Conservation (phyloP, 129 eudicot genomes). For the Escallonia rubra region DNA sequence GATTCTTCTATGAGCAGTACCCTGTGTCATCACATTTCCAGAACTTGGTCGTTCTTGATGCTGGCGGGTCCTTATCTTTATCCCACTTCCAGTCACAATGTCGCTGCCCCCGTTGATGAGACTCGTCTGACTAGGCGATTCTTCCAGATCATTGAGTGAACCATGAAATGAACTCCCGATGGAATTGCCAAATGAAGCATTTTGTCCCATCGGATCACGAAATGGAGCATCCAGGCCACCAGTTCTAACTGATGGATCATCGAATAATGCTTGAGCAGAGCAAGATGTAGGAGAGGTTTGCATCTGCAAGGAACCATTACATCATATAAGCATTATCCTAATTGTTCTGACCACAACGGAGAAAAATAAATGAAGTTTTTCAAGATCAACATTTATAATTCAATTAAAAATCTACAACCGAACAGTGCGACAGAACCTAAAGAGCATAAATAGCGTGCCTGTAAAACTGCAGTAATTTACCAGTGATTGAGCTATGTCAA, state of each 20-base stretch:
- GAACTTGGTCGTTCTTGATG: conserved; percentile 18
- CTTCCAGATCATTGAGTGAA: conserved; percentile 10
- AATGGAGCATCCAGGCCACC: background rate
- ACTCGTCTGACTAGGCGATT: conserved; percentile 17
- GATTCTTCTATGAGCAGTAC: conserved; percentile 63
- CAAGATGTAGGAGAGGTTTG: conserved; percentile 1
- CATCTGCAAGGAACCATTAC: conserved; percentile 13
- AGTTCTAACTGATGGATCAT: background rate
- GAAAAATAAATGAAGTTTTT: background rate
- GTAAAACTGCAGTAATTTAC: background rate
- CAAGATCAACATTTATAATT: background rate
- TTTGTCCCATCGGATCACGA: background rate
- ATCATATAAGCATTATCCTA: background rate
- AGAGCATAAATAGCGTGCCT: no score
- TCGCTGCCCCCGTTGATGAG: conserved; percentile 7
- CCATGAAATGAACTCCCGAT: conserved; percentile 5
- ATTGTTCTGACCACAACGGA: background rate
- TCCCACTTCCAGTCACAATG: conserved; percentile 19
- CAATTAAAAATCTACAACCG: no score
- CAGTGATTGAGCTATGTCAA: conserved; percentile 15
- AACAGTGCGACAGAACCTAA: no score
- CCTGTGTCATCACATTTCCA: conserved; percentile 34
- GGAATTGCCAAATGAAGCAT: conserved; percentile 17
- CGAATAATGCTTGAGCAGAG: background rate
- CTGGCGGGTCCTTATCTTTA: conserved; percentile 46